Conservation (phyloP, 805 yeast genomes). For the Saccharomycopsis fodiens region DNA sequence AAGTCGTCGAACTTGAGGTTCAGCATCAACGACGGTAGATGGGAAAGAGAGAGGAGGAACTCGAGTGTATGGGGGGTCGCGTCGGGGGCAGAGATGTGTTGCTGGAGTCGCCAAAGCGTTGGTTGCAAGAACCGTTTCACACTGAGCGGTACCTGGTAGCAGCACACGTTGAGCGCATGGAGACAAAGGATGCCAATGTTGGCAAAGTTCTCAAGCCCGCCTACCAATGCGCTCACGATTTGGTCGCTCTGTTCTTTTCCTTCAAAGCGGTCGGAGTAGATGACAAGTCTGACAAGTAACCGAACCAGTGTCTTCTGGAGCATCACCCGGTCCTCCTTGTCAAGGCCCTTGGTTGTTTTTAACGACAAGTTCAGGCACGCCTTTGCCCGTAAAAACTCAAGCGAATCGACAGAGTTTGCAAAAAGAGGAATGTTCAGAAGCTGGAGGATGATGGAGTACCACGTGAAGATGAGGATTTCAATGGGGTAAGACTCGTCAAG, state of each 20-base stretch:
- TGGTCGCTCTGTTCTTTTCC: slow-evolving; percentile 10
- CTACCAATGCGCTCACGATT: slow-evolving; percentile 10
- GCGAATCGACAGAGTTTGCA: slow-evolving; percentile 1
- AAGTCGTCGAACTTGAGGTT: slow-evolving; percentile 72
- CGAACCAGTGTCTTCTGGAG: slow-evolving; percentile 13
- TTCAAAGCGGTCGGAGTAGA: slow-evolving; percentile 11
- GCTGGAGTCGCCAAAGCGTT: slow-evolving; percentile 68
- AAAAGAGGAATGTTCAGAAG: slow-evolving; percentile 18
- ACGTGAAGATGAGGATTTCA: slow-evolving; percentile 4
- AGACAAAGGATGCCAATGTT: slow-evolving; percentile 71
- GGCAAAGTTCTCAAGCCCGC: slow-evolving; percentile 30
- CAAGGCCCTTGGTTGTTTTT: neutral
- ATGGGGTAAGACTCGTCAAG: slow-evolving; percentile 1
- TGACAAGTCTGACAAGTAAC: slow-evolving; percentile 10
- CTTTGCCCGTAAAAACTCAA: slow-evolving; percentile 1
- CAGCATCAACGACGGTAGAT: slow-evolving; percentile 58
- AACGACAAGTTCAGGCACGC: slow-evolving; percentile 5
- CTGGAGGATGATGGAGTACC: slow-evolving; percentile 16
- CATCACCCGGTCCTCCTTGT: slow-evolving; percentile 9
- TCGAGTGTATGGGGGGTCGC: slow-evolving; percentile 72
- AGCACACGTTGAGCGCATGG: slow-evolving; percentile 66
- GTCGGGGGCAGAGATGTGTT: slow-evolving; percentile 60
- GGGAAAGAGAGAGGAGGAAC: slow-evolving; percentile 57
- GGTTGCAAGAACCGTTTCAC: slow-evolving; percentile 60
- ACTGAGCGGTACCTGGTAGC: slow-evolving; percentile 72